Evolutionary conservation across 345 rosid species (phyloP).

Genomic region (Passiflora organensis): DNA sequence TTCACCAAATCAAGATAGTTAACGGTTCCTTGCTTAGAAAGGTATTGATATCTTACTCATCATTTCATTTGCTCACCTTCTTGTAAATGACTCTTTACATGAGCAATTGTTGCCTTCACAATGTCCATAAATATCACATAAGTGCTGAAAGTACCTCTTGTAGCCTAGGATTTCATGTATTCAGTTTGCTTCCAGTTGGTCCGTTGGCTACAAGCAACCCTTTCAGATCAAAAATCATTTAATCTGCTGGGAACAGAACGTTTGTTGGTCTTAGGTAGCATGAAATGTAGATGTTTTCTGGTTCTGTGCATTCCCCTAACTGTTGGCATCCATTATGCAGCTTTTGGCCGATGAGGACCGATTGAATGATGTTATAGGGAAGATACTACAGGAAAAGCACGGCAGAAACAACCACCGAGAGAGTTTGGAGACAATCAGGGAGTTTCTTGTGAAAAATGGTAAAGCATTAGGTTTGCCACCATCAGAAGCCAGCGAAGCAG

Average conservation of each 20-base stretch:
- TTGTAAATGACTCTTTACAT: too few relatives aligned
- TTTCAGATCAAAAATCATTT: too few relatives aligned
- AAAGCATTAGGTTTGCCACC: slow-evolving; percentile 72
- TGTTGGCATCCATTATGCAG: slow-evolving; percentile 34
- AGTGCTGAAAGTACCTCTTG: too few relatives aligned
- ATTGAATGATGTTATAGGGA: slow-evolving; percentile 34
- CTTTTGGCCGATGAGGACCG: slow-evolving; percentile 45
- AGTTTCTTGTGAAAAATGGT: slow-evolving; percentile 50
- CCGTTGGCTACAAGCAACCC: too few relatives aligned
- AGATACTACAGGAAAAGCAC: slow-evolving; percentile 27
- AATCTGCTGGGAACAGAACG: too few relatives aligned
- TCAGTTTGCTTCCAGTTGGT: too few relatives aligned
- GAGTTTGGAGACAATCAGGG: slow-evolving; percentile 29
- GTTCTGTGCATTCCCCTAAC: slow-evolving; percentile 5
- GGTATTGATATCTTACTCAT: slow-evolving; percentile 34
- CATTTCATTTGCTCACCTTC: background rate
- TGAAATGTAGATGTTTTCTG: background rate
- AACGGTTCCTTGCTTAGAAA: slow-evolving; percentile 59
- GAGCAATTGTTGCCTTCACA: too few relatives aligned
- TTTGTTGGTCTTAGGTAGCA: background rate
- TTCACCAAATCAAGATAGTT: slow-evolving; percentile 50
- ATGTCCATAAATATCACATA: too few relatives aligned
- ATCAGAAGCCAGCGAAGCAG: slow-evolving; percentile 50
- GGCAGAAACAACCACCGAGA: slow-evolving; percentile 21
- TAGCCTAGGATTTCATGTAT: too few relatives aligned